These are phyloP conservation scores for Striga hermonthica DNA, from an alignment of 305 asterid species.

Conservation along the genomic window DNA sequence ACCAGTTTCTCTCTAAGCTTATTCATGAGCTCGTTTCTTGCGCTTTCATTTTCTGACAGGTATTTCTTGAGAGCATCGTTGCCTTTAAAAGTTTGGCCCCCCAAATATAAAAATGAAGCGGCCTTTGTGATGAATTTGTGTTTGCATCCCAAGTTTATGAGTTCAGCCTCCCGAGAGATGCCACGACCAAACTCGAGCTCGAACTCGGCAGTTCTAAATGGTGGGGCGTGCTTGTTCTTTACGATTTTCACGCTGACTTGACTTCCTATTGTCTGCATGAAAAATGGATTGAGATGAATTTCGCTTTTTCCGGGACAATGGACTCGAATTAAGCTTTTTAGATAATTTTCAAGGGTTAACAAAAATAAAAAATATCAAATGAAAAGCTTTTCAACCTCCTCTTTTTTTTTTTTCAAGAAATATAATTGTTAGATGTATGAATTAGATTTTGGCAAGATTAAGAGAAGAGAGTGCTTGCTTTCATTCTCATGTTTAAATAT, in stretches of 20 bases:
- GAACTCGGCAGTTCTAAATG: conserved; percentile 69
- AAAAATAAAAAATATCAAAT: no score
- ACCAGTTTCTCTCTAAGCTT: conserved; percentile 37
- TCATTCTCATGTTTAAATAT: no score
- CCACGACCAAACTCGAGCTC: conserved; percentile 97
- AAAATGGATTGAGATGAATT: conserved; percentile 14
- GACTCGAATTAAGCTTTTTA: neutral
- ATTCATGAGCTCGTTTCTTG: conserved; percentile 52
- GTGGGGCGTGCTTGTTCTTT: conserved; percentile 94
- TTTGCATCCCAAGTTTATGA: conserved; percentile 76
- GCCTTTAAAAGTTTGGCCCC: conserved; percentile 36
- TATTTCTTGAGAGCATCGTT: conserved; percentile 43
- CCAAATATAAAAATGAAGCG: conserved; percentile 40
- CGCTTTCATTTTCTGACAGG: conserved; percentile 42
- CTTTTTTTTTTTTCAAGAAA: no score
- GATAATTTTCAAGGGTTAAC: no score
- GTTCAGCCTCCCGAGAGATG: conserved; percentile 70
- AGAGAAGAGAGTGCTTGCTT: no score
- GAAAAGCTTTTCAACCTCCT: no score
- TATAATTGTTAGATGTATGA: no score
- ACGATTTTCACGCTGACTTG: conserved; percentile 83
- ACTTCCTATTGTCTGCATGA: conserved; percentile 72
- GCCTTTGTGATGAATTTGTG: conserved; percentile 58
- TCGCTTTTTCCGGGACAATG: no score
- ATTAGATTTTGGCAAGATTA: no score